A percentile compares a stretch with the other conserved stretches of the same genome.
Conservation (phyloP, 495 filamentous ascomycete species). For the Schizothecium vesticola region DNA sequence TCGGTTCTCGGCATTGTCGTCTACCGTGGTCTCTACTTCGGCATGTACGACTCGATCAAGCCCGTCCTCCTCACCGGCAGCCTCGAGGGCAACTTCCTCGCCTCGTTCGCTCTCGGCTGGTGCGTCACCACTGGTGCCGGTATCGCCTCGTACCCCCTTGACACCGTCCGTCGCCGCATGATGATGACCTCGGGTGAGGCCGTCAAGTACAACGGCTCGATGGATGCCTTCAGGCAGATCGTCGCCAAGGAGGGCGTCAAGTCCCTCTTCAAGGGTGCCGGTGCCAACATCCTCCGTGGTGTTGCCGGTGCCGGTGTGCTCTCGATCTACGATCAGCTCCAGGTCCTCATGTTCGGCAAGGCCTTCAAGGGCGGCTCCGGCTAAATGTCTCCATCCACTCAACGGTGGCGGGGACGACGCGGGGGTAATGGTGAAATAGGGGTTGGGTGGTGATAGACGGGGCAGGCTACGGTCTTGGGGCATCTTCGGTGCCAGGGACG, state of each 20-base stretch:
- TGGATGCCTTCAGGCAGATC: slow-evolving; percentile 94
- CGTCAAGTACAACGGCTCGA: slow-evolving; percentile 96
- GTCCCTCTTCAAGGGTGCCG: slow-evolving; percentile 99
- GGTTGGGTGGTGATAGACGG: slow-evolving; percentile 20
- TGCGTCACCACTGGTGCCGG: slow-evolving; percentile 98
- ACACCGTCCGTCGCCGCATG: slow-evolving; percentile 99
- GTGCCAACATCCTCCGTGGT: slow-evolving; percentile 99
- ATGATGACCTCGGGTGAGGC: slow-evolving; percentile 98
- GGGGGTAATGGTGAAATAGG: slow-evolving; percentile 24
- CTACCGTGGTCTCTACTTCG: slow-evolving; percentile 99
- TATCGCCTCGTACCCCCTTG: slow-evolving; percentile 99
- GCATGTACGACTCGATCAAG: slow-evolving; percentile 99
- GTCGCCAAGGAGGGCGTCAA: slow-evolving; percentile 91
- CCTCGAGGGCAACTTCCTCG: slow-evolving; percentile 97
- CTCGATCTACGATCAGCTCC: slow-evolving; percentile 99
- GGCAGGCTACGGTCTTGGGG: slow-evolving; percentile 20
- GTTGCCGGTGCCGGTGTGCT: slow-evolving; percentile 99
- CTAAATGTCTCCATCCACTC: slow-evolving; percentile 49
- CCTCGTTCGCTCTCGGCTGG: slow-evolving; percentile 98
- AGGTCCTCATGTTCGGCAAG: slow-evolving; percentile 99
- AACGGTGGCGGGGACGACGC: slow-evolving; percentile 22
- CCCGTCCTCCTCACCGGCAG: slow-evolving; percentile 86
- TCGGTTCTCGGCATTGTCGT: slow-evolving; percentile 98
- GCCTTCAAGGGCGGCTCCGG: slow-evolving; percentile 91
- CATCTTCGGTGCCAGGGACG: slow-evolving; percentile 20